Base-by-base conservation (phyloP, 2,329 filamentous ascomycete genomes). In the Huntiella savannae region DNA sequence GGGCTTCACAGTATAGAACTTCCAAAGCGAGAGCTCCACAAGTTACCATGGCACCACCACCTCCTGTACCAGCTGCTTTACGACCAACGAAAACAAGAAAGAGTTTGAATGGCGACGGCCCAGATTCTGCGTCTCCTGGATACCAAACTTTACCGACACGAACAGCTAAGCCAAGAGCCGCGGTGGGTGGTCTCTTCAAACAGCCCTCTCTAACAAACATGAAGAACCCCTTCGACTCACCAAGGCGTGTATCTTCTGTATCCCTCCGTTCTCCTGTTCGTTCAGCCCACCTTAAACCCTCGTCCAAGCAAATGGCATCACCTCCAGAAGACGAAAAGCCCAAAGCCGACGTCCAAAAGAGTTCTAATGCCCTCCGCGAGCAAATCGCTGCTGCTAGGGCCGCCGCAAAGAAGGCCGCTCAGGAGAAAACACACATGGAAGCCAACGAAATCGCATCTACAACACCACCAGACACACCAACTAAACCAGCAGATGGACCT, bases 321-420 rank as follows among this genome's bases (percentile, higher is more conserved):
- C 19, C 43, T n/a, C 43, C 37, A 19, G 48, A 51, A 32, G 41
- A 44, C 11, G 47, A 45, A 17, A 48, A 51, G 33, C 40, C 44
- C 34, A 50, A 49, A 12, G 58, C 54, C 7, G 22, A 28, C 6
- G 22, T 28, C 45, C 59, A 63, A 35, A 91, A 82, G 54, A 86
- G 86, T 0, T 95, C 88, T 0, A 67, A 73, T 12, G 79, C 86
- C 1, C 63, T 98, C 11, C 76, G 91, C 33, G 85, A 95, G 44
- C 87, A 91, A 46, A 95, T 96, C 52, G 85, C 87, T 34, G 88
- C 87, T 55, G 88, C 91, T 1, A 93, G 88, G 57, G 86, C 86
- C 2, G 82, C 85, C 2, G 80, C 75, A 48, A 73, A 76, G 51
- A 77, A 73, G 8, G 63, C 65, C 3, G 57, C 61, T 33, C 62